Conservation (phyloP, 805 yeast genomes). For the Wickerhamiella alocasiicola region DNA sequence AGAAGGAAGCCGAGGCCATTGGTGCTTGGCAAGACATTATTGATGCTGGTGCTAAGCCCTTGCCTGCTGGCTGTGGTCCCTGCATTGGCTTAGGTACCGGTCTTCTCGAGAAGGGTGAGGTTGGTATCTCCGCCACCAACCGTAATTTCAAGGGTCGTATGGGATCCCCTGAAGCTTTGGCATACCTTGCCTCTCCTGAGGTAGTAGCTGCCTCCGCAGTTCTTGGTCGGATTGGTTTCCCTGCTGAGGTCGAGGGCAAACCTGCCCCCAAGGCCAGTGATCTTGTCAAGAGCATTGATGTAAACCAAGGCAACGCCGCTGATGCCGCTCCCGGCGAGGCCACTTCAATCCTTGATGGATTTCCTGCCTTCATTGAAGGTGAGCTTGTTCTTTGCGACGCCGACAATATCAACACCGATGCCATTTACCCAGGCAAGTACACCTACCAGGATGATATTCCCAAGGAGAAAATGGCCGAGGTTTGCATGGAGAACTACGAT, state of each 20-base stretch:
- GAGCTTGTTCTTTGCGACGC: constrained; percentile 94
- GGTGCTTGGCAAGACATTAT: constrained; percentile 90
- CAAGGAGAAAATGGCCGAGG: constrained; percentile 93
- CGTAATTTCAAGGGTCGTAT: constrained; percentile 98
- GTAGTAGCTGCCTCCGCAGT: constrained; percentile 98
- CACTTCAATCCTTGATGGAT: constrained; percentile 65
- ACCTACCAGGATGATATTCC: constrained; percentile 97
- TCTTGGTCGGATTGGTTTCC: constrained; percentile 86
- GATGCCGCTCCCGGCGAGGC: constrained; percentile 25
- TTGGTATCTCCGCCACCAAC: constrained; percentile 96
- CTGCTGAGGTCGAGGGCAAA: constrained; percentile 65
- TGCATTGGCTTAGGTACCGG: constrained; percentile 98
- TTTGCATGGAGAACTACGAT: constrained; percentile 98
- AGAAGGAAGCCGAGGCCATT: constrained; percentile 73
- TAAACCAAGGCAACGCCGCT: constrained; percentile 23
- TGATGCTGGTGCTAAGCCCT: constrained; percentile 86
- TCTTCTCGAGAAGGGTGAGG: constrained; percentile 85
- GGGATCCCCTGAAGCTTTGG: constrained; percentile 96
- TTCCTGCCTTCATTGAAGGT: constrained; percentile 81
- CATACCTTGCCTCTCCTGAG: constrained; percentile 92
- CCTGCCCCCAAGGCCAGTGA: constrained; percentile 37
- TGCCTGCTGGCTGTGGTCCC: constrained; percentile 99
- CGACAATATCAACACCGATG: constrained; percentile 87
- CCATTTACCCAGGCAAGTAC: constrained; percentile 97
- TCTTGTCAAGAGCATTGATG: constrained; percentile 35